Evolutionary conservation across 768 basidiomycete species (phyloP).

Genomic region (Lentinula sp.): DNA sequence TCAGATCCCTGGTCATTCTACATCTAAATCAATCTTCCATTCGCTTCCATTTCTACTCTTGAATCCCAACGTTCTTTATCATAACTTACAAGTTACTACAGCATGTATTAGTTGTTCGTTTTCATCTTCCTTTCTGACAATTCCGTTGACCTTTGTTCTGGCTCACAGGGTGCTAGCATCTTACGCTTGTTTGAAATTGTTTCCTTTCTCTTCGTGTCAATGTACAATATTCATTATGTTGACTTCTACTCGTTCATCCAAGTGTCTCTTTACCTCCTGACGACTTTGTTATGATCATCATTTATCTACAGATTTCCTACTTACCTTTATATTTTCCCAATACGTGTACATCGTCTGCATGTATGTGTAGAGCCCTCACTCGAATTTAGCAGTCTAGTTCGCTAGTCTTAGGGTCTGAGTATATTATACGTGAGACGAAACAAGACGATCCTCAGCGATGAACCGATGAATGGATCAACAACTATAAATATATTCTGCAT

Average conservation of each 20-base stretch:
- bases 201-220: neutral
- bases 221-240: neutral
- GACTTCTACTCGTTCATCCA: neutral
- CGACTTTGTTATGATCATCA: neutral
- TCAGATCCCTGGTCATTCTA: neutral
- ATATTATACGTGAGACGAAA: too few species aligned
- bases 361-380: neutral
- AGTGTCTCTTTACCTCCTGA: neutral
- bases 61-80: neutral
- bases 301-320: neutral
- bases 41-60: neutral
- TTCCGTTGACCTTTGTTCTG: neutral
- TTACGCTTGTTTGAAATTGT: neutral
- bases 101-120: neutral
- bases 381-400: neutral
- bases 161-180: neutral
- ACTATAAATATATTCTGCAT: too few species aligned
- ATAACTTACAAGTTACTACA: neutral
- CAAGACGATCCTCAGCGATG: too few species aligned
- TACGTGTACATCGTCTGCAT: slow-evolving; percentile 1
- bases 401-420: too few species aligned
- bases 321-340: neutral
- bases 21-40: neutral
- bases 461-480: too few species aligned
- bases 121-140: neutral